These are phyloP conservation scores for Blastocystis sp. DNA, from an alignment of 352 stramenopile genomes.

Conservation along the genomic window DNA sequence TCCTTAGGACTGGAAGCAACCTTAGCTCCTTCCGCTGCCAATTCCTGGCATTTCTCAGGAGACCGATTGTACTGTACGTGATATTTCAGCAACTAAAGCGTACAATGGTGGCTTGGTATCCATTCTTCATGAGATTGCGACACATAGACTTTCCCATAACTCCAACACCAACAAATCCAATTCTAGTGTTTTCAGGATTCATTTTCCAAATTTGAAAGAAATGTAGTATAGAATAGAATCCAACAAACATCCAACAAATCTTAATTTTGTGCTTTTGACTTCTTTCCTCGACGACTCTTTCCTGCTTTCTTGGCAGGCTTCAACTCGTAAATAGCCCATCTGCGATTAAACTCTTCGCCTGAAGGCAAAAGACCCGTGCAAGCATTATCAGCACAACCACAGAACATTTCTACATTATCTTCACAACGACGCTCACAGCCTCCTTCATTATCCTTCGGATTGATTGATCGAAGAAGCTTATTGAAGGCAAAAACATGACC, in stretches of 20 bases:
- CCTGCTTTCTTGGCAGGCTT: not conserved
- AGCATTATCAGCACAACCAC: constrained; percentile 79
- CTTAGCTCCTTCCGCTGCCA: constrained; percentile 78
- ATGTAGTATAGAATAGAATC: not conserved
- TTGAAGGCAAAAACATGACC: constrained; percentile 85
- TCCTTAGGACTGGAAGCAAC: constrained; percentile 79
- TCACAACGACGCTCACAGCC: constrained; percentile 79
- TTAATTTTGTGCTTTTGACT: not conserved
- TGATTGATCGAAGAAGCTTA: constrained; percentile 71
- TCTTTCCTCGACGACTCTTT: not conserved
- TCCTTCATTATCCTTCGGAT: constrained; percentile 78
- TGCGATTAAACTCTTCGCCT: constrained; percentile 83
- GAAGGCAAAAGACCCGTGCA: constrained; percentile 77
- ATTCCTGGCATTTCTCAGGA: constrained; percentile 76
- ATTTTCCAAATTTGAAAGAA: not conserved
- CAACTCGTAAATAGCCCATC: constrained; percentile 82
- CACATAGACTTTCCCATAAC: constrained; percentile 86
- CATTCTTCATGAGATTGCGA: constrained; percentile 79
- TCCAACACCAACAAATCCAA: constrained; percentile 81
- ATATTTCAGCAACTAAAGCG: not conserved
- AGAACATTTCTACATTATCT: constrained; percentile 78
- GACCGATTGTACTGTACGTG: constrained; percentile 76
- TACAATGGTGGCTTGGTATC: constrained; percentile 79
- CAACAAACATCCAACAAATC: not conserved
- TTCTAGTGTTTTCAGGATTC: constrained; percentile 70